These are phyloP conservation scores for Leishmania major DNA, from an alignment of 208 protist species.

Conservation along the genomic window DNA sequence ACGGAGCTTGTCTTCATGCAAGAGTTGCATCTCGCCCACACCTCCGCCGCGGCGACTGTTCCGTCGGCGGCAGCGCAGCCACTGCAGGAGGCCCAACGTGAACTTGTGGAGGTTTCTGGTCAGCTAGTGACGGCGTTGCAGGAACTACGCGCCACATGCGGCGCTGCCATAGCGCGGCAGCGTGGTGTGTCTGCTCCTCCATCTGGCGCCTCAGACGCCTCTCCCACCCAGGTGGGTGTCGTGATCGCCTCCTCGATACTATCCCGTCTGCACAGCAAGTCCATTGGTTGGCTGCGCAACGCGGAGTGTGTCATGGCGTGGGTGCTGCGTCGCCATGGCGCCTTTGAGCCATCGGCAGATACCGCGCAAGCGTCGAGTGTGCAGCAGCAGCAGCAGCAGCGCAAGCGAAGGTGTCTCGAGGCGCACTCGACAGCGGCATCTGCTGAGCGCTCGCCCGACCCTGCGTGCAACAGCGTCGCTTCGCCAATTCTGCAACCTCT, in stretches of 20 bases:
- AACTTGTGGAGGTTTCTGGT: slow-evolving; percentile 11
- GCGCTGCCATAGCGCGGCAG: neutral
- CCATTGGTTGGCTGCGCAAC: slow-evolving; percentile 28
- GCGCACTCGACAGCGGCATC: neutral
- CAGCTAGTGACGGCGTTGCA: slow-evolving; percentile 25
- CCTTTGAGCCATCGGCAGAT: slow-evolving; percentile 6
- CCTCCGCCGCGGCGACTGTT: neutral
- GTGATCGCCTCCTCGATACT: slow-evolving; percentile 9
- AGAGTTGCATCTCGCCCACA: slow-evolving; percentile 13
- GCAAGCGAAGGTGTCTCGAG: slow-evolving; percentile 32
- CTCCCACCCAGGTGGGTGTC: neutral
- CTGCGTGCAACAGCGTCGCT: neutral
- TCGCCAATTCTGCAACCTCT: slow-evolving; percentile 12
- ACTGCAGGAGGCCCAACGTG: slow-evolving; percentile 12
- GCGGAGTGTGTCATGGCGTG: slow-evolving; percentile 37
- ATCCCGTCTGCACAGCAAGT: slow-evolving; percentile 16
- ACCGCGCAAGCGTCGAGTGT: neutral
- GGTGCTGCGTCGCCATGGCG: slow-evolving; percentile 28
- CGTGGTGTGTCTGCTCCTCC: neutral
- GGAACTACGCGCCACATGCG: slow-evolving; percentile 20
- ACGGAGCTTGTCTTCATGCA: slow-evolving; percentile 28
- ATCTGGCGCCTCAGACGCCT: neutral
- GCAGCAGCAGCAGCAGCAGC: slow-evolving; percentile 26
- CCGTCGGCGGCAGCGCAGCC: neutral
- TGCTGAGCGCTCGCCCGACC: neutral